phyloP scores from a whole-genome alignment of 306 rosid species.

The Rosa lucieae region DNA sequence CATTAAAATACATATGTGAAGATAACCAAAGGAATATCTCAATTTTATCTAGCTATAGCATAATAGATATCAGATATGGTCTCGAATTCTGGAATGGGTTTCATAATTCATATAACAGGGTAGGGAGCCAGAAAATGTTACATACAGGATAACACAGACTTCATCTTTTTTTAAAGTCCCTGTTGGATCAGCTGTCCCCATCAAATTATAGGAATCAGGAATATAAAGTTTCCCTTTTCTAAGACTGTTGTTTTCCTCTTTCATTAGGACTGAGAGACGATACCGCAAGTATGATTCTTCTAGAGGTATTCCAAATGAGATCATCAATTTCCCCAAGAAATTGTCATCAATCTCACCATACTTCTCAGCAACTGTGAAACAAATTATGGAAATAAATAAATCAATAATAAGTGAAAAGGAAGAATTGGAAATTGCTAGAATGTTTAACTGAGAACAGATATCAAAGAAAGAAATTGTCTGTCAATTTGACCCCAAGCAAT shows the following conservation, averaged over 20 bases:
- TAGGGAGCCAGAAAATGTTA: neutral
- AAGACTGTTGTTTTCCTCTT: conserved; percentile 50
- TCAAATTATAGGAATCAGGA: conserved; percentile 53
- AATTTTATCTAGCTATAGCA: neutral
- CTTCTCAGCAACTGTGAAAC: conserved; percentile 48
- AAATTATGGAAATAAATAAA: neutral
- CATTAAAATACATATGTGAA: neutral
- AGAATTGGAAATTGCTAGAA: neutral
- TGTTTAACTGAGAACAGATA: neutral
- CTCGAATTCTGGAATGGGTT: neutral
- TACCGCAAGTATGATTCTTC: conserved; percentile 66
- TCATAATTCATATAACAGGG: neutral
- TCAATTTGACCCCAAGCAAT: neutral
- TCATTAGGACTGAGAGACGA: conserved; percentile 41
- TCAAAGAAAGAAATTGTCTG: neutral
- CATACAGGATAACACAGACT: conserved; percentile 75
- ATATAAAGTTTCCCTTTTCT: conserved; percentile 46
- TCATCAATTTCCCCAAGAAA: conserved; percentile 47
- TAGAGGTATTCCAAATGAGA: conserved; percentile 65
- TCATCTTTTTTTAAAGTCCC: conserved; percentile 39
- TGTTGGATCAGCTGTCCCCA: conserved; percentile 88
- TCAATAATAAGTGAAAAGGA: neutral
- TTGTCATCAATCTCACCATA: conserved; percentile 55
- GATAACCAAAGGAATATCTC: neutral
- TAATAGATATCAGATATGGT: neutral